These are phyloP conservation scores for Noccaea bulbosa DNA, from an alignment of 345 rosid genomes.

Conservation along the genomic window DNA sequence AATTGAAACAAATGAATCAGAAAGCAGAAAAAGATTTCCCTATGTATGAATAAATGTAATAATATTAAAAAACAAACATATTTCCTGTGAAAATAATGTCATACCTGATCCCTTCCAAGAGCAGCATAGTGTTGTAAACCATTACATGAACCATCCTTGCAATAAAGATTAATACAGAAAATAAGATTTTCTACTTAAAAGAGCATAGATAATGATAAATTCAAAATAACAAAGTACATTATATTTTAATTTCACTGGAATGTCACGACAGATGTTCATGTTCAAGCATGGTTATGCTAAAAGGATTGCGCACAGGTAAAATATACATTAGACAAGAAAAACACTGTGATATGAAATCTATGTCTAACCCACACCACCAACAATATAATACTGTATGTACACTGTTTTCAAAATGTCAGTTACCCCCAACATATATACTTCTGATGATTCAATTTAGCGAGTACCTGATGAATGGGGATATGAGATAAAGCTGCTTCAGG, in stretches of 20 bases:
- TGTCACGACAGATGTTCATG: constrained; percentile 28
- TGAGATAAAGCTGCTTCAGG: constrained; percentile 77
- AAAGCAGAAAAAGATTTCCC: constrained; percentile 15
- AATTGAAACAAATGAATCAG: constrained; percentile 28
- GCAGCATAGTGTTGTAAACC: constrained; percentile 99
- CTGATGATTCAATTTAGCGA: constrained; percentile 10
- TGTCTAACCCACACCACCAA: constrained; percentile 1
- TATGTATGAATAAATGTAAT: not conserved
- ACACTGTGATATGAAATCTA: constrained; percentile 11
- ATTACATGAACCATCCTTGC: constrained; percentile 99
- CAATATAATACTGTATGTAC: not conserved
- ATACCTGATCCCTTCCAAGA: constrained; percentile 98
- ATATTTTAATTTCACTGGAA: constrained; percentile 9
- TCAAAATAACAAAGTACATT: constrained; percentile 18
- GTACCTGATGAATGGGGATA: constrained; percentile 94
- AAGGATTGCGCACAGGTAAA: constrained; percentile 11
- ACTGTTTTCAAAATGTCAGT: constrained; percentile 4
- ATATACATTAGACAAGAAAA: constrained; percentile 4
- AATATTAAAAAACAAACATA: constrained; percentile 5
- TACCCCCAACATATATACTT: constrained; percentile 19
- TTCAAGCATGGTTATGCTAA: constrained; percentile 18
- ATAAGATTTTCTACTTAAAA: constrained; percentile 26
- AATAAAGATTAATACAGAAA: constrained; percentile 40
- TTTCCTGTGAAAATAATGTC: constrained; percentile 23
- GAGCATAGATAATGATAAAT: constrained; percentile 26